Conservation (phyloP, 257 asterid species). For the Primulina tabacum region DNA sequence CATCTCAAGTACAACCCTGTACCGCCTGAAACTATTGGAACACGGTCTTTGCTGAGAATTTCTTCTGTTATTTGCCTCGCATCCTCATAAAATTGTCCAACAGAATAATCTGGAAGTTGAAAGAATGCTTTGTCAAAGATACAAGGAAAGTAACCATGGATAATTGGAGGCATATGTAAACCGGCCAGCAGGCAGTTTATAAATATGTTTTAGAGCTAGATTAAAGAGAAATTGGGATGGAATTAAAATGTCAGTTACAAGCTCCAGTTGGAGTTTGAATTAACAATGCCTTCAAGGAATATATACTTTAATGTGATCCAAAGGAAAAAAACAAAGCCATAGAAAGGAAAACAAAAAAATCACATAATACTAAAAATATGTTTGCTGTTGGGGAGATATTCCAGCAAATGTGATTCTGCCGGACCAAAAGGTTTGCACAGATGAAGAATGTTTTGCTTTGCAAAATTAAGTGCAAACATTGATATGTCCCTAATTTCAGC, state of each 20-base stretch:
- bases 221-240: not conserved
- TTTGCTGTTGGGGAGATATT: not conserved
- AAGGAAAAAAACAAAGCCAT: not conserved
- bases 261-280: not conserved
- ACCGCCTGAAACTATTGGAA: conserved; percentile 90
- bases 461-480: not conserved
- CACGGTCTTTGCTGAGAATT: conserved; percentile 61
- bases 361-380: not conserved
- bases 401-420: not conserved
- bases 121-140: conserved; percentile 15
- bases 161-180: not conserved
- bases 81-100: conserved; percentile 77
- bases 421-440: not conserved
- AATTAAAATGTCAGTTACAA: not conserved
- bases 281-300: not conserved
- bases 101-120: conserved; percentile 72
- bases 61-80: conserved; percentile 78
- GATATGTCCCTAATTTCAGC: not conserved
- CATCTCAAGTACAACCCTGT: conserved; percentile 95
- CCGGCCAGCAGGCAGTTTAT: not conserved
- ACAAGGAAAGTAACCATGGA: conserved; percentile 6
- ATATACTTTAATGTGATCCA: not conserved
- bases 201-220: conserved; percentile 7
- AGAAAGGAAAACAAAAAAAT: not conserved
- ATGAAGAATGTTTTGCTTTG: not conserved